A percentile compares a stretch with the other conserved stretches of the same genome.
These are phyloP conservation scores for Akanthomyces muscarius DNA, from an alignment of 2,329 filamentous ascomycete species.

Conservation along the genomic window DNA sequence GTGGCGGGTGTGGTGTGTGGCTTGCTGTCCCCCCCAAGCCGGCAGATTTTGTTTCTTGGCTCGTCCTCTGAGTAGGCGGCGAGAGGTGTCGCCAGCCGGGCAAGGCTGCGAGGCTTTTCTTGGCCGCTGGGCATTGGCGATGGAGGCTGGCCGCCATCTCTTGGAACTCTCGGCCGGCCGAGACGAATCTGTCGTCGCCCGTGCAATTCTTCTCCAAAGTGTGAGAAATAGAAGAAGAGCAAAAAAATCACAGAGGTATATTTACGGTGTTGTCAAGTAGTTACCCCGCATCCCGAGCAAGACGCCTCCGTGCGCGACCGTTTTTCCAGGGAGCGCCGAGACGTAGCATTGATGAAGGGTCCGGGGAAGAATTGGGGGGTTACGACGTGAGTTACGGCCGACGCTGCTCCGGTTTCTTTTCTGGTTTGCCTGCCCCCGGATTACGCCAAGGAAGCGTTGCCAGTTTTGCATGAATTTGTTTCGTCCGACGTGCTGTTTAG, in stretches of 20 bases:
- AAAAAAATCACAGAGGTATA: too few relatives aligned
- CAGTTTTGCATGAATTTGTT: background rate
- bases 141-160: slow-evolving; percentile 1
- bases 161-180: background rate
- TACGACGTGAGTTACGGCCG: background rate
- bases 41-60: background rate
- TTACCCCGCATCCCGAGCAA: slow-evolving; percentile 1
- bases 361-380: background rate
- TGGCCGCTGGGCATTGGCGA: slow-evolving; percentile 12
- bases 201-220: too few relatives aligned
- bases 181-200: too few relatives aligned
- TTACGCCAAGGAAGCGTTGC: background rate
- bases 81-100: background rate
- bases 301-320: background rate
- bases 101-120: background rate
- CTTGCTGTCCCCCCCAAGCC: background rate
- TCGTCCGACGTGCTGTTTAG: background rate
- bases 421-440: background rate
- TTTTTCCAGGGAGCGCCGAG: background rate
- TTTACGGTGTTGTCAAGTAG: background rate
- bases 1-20: too few relatives aligned
- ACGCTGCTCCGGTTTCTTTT: slow-evolving; percentile 12
- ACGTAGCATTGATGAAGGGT: slow-evolving; percentile 6
- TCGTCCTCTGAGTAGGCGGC: too few relatives aligned
- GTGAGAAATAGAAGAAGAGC: too few relatives aligned